A percentile compares a stretch with the other conserved stretches of the same genome.
These are phyloP conservation scores for Rhodosporidiobolus odoratus DNA, from an alignment of 768 basidiomycete genomes.

Conservation along the genomic window DNA sequence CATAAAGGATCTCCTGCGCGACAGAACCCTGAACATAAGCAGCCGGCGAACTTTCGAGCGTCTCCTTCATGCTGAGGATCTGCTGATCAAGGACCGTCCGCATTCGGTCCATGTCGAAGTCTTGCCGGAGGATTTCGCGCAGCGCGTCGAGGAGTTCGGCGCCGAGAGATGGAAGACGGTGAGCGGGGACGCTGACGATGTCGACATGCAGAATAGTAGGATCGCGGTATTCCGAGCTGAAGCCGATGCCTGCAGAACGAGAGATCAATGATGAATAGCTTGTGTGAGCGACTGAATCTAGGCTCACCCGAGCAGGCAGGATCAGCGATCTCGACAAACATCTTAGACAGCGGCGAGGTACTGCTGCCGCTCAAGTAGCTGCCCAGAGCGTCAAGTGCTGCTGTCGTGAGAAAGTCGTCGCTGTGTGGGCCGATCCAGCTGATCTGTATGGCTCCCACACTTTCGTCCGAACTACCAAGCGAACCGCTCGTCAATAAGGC, in stretches of 20 bases:
- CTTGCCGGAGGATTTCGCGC: constrained; percentile 61
- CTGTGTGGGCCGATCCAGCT: constrained; percentile 67
- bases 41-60: constrained; percentile 70
- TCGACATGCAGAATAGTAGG: constrained; percentile 67
- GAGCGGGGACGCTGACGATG: constrained; percentile 72
- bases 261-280: neutral
- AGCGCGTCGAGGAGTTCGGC: constrained; percentile 63
- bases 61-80: constrained; percentile 61
- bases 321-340: constrained; percentile 80
- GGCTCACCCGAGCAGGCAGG: constrained; percentile 59
- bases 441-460: constrained; percentile 71
- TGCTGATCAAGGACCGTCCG: constrained; percentile 74
- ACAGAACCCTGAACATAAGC: constrained; percentile 45
- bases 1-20: constrained; percentile 69
- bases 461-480: constrained; percentile 7
- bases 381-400: constrained; percentile 77
- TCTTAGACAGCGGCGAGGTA: constrained; percentile 55
- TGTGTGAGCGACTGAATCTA: neutral
- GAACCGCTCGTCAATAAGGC: neutral
- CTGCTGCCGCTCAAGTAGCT: constrained; percentile 69
- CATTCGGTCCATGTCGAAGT: constrained; percentile 86
- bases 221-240: constrained; percentile 67
- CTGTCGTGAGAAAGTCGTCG: constrained; percentile 60
- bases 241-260: constrained; percentile 55
- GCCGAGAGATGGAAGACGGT: constrained; percentile 65